phyloP scores from a whole-genome alignment of 1,139 yeast genomes.

The Hemisphaericaspora subhashii region DNA sequence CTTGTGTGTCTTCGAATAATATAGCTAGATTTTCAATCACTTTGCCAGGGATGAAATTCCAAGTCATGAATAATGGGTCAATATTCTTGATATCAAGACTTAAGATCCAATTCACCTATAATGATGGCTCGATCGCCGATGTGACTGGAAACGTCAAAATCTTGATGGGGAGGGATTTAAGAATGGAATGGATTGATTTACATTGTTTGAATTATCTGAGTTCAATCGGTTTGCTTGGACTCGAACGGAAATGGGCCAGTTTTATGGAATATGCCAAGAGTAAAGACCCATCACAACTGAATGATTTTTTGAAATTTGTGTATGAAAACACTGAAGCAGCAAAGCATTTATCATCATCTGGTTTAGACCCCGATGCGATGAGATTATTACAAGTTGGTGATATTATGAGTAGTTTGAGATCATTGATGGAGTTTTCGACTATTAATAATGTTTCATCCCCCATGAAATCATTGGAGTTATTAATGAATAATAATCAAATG shows the following conservation, averaged over 20 bases:
- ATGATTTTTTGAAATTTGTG: slow-evolving; percentile 24
- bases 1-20: slow-evolving; percentile 51
- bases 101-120: slow-evolving; percentile 53
- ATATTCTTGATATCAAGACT: slow-evolving; percentile 62
- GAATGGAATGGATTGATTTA: slow-evolving; percentile 72
- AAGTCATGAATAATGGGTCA: slow-evolving; percentile 64
- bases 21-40: slow-evolving; percentile 56
- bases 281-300: slow-evolving; percentile 21
- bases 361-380: slow-evolving; percentile 65
- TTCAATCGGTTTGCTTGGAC: slow-evolving; percentile 23
- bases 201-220: slow-evolving; percentile 38
- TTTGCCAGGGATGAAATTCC: slow-evolving; percentile 66
- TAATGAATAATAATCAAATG: slow-evolving; percentile 30
- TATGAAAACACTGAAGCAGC: slow-evolving; percentile 25
- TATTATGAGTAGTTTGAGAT: slow-evolving; percentile 68
- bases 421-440: slow-evolving; percentile 60
- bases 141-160: slow-evolving; percentile 60
- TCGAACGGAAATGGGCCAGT: slow-evolving; percentile 28
- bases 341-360: slow-evolving; percentile 40
- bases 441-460: slow-evolving; percentile 52
- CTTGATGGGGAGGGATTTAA: slow-evolving; percentile 58
- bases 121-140: slow-evolving; percentile 70
- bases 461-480: slow-evolving; percentile 55
- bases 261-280: slow-evolving; percentile 9
- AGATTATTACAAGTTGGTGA: slow-evolving; percentile 73